Evolutionary conservation across 2,329 filamentous ascomycete genomes (phyloP).

Genomic region (Boeremia lycopersici): DNA sequence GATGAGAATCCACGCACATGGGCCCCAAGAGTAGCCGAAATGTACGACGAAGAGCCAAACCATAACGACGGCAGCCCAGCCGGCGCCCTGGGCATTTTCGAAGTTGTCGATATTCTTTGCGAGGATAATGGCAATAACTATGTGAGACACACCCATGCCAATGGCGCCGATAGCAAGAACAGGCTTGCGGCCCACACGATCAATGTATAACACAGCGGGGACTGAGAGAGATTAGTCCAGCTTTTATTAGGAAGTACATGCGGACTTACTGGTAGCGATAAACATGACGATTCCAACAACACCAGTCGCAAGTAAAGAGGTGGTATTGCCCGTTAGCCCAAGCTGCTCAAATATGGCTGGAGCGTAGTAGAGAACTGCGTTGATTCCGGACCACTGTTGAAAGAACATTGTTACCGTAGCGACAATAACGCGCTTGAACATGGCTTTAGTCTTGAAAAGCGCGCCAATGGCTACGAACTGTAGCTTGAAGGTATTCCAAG

Average conservation of each 20-base stretch:
- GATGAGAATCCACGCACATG: slow-evolving; percentile 75
- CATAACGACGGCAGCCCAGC: slow-evolving; percentile 73
- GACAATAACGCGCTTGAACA: slow-evolving; percentile 70
- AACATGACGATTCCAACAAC: slow-evolving; percentile 76
- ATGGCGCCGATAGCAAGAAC: slow-evolving; percentile 68
- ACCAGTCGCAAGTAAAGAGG: slow-evolving; percentile 69
- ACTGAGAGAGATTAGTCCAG: slow-evolving; percentile 44
- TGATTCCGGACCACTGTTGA: slow-evolving; percentile 56
- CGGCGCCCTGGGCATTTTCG: slow-evolving; percentile 62
- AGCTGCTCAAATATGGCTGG: slow-evolving; percentile 57
- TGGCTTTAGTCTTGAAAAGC: slow-evolving; percentile 68
- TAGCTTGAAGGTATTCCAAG: slow-evolving; percentile 60
- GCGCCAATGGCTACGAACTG: slow-evolving; percentile 71
- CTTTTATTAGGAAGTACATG: background rate
- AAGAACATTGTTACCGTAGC: slow-evolving; percentile 60
- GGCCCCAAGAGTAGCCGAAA: slow-evolving; percentile 79
- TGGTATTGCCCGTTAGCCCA: slow-evolving; percentile 53
- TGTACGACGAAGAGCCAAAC: slow-evolving; percentile 77
- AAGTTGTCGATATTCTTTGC: slow-evolving; percentile 67
- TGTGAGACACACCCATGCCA: slow-evolving; percentile 72
- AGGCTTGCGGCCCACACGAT: slow-evolving; percentile 68
- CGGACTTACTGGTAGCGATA: slow-evolving; percentile 55
- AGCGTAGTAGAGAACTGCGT: slow-evolving; percentile 54
- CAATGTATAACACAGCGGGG: slow-evolving; percentile 69
- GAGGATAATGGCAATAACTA: slow-evolving; percentile 73